Conservation (phyloP, 257 asterid species). For the Fraxinus americana region DNA sequence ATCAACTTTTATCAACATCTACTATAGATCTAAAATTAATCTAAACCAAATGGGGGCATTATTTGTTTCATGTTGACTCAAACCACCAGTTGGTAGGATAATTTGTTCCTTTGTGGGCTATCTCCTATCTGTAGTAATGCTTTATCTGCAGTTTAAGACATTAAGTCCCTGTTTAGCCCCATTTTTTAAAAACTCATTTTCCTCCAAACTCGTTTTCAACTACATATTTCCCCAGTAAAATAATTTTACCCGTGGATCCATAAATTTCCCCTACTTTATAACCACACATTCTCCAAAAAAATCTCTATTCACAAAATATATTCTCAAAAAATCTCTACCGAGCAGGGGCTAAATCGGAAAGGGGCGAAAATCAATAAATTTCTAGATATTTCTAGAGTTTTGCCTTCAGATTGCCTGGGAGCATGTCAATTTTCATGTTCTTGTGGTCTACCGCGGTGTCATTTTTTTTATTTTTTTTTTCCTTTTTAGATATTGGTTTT, state of each 20-base stretch:
- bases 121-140: background rate
- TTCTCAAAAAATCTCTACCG: no score
- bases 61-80: background rate
- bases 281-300: no score
- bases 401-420: background rate
- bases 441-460: constrained; percentile 1
- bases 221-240: no score
- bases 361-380: background rate
- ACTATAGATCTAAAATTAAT: no score
- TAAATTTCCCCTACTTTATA: no score
- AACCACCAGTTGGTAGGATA: background rate
- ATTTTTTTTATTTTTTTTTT: background rate
- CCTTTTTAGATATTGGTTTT: background rate
- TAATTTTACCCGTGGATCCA: no score
- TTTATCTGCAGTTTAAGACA: constrained; percentile 9
- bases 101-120: background rate
- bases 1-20: no score
- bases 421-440: constrained; percentile 73
- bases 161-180: background rate
- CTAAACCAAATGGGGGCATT: background rate
- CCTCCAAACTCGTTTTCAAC: no score
- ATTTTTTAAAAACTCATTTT: no score
- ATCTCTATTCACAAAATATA: no score
- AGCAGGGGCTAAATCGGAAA: background rate
- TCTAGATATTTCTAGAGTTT: background rate